A percentile compares a stretch with the other conserved stretches of the same genome.
Conservation (phyloP, 306 rosid genomes). For the Hippophae gyantsensis region DNA sequence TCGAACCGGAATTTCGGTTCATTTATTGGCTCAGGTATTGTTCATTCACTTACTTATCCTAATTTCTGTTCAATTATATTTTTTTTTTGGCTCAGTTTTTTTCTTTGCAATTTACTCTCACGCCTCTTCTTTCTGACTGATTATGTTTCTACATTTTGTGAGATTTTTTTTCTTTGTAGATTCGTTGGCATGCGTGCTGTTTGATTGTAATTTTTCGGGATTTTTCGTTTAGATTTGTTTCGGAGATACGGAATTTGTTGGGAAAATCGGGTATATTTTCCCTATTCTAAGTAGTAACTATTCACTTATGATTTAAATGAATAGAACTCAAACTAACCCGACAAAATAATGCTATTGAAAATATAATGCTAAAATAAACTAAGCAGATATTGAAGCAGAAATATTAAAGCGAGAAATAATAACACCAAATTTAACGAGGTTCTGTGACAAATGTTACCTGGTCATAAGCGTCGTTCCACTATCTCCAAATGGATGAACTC, state of each 20-base stretch:
- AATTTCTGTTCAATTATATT: neutral
- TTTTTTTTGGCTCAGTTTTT: neutral
- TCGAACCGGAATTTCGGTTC: slow-evolving; percentile 64
- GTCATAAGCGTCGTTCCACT: no score
- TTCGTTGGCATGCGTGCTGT: slow-evolving; percentile 3
- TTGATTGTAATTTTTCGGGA: neutral
- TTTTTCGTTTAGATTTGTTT: neutral
- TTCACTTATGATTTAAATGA: no score
- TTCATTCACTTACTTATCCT: neutral
- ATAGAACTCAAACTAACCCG: no score
- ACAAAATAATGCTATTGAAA: no score
- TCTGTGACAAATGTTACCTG: no score
- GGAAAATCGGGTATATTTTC: no score
- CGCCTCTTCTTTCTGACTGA: neutral
- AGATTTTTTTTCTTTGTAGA: neutral
- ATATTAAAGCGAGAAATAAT: no score
- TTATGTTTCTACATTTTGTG: slow-evolving; percentile 18
- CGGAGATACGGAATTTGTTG: neutral
- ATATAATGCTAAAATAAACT: no score
- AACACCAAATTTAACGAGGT: no score
- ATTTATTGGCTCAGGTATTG: slow-evolving; percentile 41
- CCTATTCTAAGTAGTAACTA: no score
- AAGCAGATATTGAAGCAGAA: no score
- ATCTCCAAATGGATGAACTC: no score
- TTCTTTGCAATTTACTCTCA: neutral